Conservation (phyloP, 2,329 filamentous ascomycete genomes). For the Colletotrichum navitas region DNA sequence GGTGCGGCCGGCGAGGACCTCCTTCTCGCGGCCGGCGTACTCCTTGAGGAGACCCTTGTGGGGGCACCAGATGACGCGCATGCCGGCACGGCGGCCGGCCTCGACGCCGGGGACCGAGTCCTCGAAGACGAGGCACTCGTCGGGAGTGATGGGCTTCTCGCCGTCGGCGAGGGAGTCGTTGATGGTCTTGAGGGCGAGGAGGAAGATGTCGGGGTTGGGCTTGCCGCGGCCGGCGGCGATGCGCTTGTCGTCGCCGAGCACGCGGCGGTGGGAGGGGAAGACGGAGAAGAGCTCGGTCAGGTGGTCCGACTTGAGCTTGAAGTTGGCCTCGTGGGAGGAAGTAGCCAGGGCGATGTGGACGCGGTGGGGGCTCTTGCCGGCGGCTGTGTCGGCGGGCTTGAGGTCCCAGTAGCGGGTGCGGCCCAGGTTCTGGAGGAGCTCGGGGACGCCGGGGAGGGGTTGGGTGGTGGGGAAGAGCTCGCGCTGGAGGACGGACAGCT, state of each 20-base stretch:
- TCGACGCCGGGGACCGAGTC: slow-evolving; percentile 95
- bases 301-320: slow-evolving; percentile 79
- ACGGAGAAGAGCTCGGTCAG: slow-evolving; percentile 69
- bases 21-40: slow-evolving; percentile 80
- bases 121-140: slow-evolving; percentile 96
- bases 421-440: slow-evolving; percentile 73
- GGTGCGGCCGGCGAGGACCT: slow-evolving; percentile 86
- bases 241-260: slow-evolving; percentile 87
- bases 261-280: slow-evolving; percentile 78
- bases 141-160: slow-evolving; percentile 76
- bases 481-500: slow-evolving; percentile 74
- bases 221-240: slow-evolving; percentile 88
- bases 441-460: slow-evolving; percentile 82
- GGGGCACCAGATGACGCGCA: slow-evolving; percentile 94
- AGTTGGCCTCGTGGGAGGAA: slow-evolving; percentile 79
- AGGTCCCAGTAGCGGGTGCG: slow-evolving; percentile 64
- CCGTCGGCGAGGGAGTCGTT: slow-evolving; percentile 78
- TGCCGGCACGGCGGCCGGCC: slow-evolving; percentile 88
- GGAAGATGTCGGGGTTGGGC: slow-evolving; percentile 93
- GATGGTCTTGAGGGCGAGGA: slow-evolving; percentile 86
- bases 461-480: slow-evolving; percentile 80
- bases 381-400: slow-evolving; percentile 46
- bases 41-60: slow-evolving; percentile 83
- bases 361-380: slow-evolving; percentile 50
- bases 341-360: slow-evolving; percentile 91